Evolutionary conservation across 768 basidiomycete genomes (phyloP), one percentile per base, ranked within the genome.

Genomic region (Mycena galopus): DNA sequence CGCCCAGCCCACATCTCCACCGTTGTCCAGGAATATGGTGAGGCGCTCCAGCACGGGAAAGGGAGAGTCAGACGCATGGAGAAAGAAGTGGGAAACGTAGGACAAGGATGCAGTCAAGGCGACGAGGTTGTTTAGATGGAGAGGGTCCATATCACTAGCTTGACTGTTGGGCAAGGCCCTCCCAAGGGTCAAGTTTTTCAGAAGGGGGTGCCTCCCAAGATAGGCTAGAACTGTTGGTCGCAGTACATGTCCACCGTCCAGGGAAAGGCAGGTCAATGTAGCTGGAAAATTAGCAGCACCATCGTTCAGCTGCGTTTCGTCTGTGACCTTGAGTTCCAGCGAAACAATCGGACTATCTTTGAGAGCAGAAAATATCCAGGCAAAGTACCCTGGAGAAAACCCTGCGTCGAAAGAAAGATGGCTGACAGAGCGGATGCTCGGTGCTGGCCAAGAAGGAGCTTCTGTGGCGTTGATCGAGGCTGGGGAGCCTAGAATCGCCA

Each of bases 321-420:
- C 25, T 14, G 47, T 16, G 17, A 55, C 29, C 27, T 6, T 10
- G 23, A 68, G 50, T 12, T 35, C 29, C 33, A 68, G 33, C 19
- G 59, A 53, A 1, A 50, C 21, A 17, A 68, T 39, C n/a, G 58
- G 67, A 23, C 35, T 60, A 14, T 23, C 0, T 30, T 39, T 50
- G 32, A 67, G 27, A 2, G 58, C 66, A 23, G 16, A 17, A 12
- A 53, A 55, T 4, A 68, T 60, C 67, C 67, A 68, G 47, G 25
- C 42, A 16, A 50, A 61, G 11, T 39, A 42, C 12, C 35, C 1
- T 11, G n/a, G 2, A 8, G 50, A 23, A 9, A 1, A 19, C 16
- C 50, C 27, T 17, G 60, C 42, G 27, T 61, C 50, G 33, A 68
- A 21, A 30, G 33, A 51, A 17, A 68, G 58, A 25, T 12, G 16